phyloP scores from a whole-genome alignment of 257 asterid genomes.

The Voacanga thouarsii region DNA sequence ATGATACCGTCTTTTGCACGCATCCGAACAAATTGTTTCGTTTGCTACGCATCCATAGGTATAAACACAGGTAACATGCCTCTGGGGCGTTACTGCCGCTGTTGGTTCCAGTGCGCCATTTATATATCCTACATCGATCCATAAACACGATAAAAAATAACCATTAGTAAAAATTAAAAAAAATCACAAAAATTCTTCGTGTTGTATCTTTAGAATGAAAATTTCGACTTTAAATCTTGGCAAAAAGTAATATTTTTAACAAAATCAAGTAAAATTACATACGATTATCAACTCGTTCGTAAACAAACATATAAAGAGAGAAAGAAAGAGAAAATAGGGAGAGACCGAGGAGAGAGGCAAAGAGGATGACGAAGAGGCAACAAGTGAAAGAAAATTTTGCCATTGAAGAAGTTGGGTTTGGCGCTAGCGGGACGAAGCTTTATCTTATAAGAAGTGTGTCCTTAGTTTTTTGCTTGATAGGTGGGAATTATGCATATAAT shows the following conservation, averaged over 20 bases:
- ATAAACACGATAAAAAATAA: background rate
- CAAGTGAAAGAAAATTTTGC: background rate
- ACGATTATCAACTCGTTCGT: background rate
- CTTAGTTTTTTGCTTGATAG: too few relatives aligned
- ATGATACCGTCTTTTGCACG: background rate
- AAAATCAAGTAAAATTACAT: too few relatives aligned
- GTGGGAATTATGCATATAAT: too few relatives aligned
- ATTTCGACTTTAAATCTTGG: too few relatives aligned
- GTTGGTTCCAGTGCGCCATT: background rate
- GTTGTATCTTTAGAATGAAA: too few relatives aligned
- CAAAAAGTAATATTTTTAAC: too few relatives aligned
- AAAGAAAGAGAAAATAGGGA: background rate
- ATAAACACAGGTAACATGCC: background rate
- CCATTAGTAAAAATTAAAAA: background rate
- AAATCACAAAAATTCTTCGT: background rate
- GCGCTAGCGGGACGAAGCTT: too few relatives aligned
- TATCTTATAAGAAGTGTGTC: too few relatives aligned
- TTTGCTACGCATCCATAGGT: background rate
- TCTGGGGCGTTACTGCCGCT: background rate
- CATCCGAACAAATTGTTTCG: background rate
- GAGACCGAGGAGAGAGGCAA: constrained; percentile 1
- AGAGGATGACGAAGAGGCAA: background rate
- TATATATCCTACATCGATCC: background rate
- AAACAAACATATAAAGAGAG: background rate
- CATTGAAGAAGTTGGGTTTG: background rate